Base-by-base conservation (phyloP, 257 asterid species). In the Solanum gracilifrons region DNA sequence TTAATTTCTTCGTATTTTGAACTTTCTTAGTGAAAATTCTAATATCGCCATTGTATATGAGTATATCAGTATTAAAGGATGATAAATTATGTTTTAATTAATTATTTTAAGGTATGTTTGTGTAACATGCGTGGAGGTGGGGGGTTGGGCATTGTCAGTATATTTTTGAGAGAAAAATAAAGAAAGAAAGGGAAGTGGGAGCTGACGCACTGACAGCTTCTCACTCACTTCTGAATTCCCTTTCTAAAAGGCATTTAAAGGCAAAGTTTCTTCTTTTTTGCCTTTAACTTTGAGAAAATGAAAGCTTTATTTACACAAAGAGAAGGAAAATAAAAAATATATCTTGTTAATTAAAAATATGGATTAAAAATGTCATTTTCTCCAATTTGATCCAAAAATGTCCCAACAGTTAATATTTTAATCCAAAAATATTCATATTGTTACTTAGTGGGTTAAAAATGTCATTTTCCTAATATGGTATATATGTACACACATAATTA, bases 121-220 rank as follows among this genome's bases (percentile, higher is more conserved):
- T 64, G 20, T 39, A 51, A 72, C 62, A 43, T 71, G 73, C 68
- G 83, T 55, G 73, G 41, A 74, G 74, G 74, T 88, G 51, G 60
- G 72, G 74, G 86, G 64, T 85, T 77, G 85, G 85, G 85, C 9
- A 46, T 66, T 64, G 86, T 74, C 88, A 76, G 74, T 43, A 32
- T 64, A 41, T 55, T 55, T 55, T 55, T 55, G 66, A 64, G 88
- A 27, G 46, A 75, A 74, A 35, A 73, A 73, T 60, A 75, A 75
- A 87, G 31, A 60, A 75, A 41, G 66, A 66, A 82, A 31, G 31
- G 36, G 27, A 68, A 85, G 88, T 77, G 88, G 69, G 84, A 33
- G 87, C 90, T 85, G 88, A 88, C 90, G 77, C 87, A 68, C 21
- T 46, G 87, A 88, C 88, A 85, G 88, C 86, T 85, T 77, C 88